Evolutionary conservation across 2,329 filamentous ascomycete species (phyloP).

Genomic region (Neospermospora avenae): DNA sequence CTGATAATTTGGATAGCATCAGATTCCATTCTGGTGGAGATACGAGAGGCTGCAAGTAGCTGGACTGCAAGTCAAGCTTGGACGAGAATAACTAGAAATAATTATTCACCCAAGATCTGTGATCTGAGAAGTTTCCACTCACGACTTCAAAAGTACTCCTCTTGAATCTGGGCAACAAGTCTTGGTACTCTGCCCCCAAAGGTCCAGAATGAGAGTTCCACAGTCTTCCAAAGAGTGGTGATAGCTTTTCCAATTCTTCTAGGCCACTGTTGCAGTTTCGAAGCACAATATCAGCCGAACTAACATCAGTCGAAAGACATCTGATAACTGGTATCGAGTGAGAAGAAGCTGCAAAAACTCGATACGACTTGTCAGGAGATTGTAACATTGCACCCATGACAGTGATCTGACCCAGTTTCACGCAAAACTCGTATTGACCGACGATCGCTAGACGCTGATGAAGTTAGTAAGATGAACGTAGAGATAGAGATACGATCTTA

Average conservation of each 20-base stretch:
- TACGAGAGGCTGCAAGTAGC: conserved; percentile 51
- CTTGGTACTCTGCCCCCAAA: conserved; percentile 18
- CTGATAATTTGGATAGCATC: conserved; percentile 28
- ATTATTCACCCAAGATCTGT: conserved; percentile 25
- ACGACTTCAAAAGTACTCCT: conserved; percentile 50
- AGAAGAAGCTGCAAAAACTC: conserved; percentile 64
- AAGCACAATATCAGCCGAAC: conserved; percentile 53
- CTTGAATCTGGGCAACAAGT: conserved; percentile 22
- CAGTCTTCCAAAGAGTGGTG: conserved; percentile 62
- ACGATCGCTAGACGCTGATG: conserved; percentile 58
- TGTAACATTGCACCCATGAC: conserved; percentile 63
- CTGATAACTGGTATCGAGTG: conserved; percentile 67
- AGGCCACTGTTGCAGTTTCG: conserved; percentile 49
- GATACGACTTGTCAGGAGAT: conserved; percentile 45
- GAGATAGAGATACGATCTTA: conserved; percentile 29
- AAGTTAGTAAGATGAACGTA: conserved; percentile 13
- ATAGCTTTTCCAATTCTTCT: conserved; percentile 54
- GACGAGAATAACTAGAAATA: conserved; percentile 49
- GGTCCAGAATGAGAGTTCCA: conserved; percentile 52
- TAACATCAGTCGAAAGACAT: conserved; percentile 43
- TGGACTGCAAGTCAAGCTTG: conserved; percentile 48
- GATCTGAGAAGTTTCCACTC: conserved; percentile 14
- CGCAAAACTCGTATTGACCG: conserved; percentile 64
- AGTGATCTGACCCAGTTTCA: conserved; percentile 59
- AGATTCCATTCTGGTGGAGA: conserved; percentile 61